Evolutionary conservation across 2,329 filamentous ascomycete species (phyloP), one percentile per base, ranked within the genome.

Genomic region (Hirsutella thompsonii): DNA sequence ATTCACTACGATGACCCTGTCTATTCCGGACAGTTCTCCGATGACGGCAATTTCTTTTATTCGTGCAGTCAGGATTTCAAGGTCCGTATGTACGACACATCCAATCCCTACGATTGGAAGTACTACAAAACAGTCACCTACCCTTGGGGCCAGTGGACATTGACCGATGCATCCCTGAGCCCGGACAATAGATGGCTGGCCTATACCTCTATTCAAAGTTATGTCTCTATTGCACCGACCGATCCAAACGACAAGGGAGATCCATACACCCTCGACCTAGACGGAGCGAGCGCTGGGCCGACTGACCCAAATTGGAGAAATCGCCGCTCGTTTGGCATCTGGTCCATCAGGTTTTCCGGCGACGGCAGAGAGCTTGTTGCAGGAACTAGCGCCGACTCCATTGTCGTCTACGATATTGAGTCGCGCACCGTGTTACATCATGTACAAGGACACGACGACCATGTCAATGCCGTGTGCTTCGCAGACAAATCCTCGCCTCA

Each of bases 31-130:
- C 90, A 96, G 56, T 98, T 96, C 58, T 94, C 87, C 0, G 85
- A 93, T 48, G 92, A 98, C 52, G 92, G 92, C 20, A 94, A 94
- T 60, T 96, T 96, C 66, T 96, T 95, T 66, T 96, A 90, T 57
- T 81, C 83, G 5, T 92, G 84, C 54, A 83, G 83, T 9, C 87
- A 95, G 60, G 89, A 96, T 60, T 94, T 94, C 64, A 83, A 79
- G 50, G 88, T 98, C 9, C 82, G 89, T 40, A 89, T 98, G 85
- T 98, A 96, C 61, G 90, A 96, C 59, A 96, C 92, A 0, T 89
- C 85, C 2, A 94, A 95, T 51, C 88, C 90, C 0, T 94, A 92
- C 60, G 76, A 88, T 48, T 98, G 92, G 92, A 83, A 82, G 57
- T 89, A 94, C 59, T 95, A 95, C 69, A 96, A 90, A 64, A 90